A percentile compares a stretch with the other conserved stretches of the same genome.
phyloP scores from a whole-genome alignment of 2,329 filamentous ascomycete genomes.

The Xylariales sp. region DNA sequence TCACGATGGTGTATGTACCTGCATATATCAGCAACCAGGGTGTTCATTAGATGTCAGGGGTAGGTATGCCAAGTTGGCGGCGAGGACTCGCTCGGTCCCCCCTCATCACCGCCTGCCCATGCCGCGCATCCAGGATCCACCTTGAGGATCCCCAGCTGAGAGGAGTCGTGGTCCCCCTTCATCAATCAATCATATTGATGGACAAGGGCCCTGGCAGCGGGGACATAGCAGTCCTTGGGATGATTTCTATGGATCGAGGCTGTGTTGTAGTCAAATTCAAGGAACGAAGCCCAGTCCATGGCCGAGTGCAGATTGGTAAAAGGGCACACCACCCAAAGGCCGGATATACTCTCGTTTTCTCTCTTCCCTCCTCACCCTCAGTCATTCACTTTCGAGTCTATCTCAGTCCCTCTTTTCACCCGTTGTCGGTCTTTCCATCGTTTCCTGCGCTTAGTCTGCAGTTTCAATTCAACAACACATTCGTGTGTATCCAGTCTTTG shows the following conservation, averaged over 20 bases:
- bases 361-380: constrained; percentile 8
- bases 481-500: constrained; percentile 12
- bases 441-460: constrained; percentile 23
- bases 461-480: constrained; percentile 19
- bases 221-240: constrained; percentile 6
- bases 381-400: constrained; percentile 12
- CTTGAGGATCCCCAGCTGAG: constrained; percentile 2
- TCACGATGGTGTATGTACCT: constrained; percentile 30
- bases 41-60: constrained; percentile 20
- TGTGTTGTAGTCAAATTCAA: constrained; percentile 4
- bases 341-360: constrained; percentile 17
- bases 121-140: neutral
- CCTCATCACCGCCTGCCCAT: neutral
- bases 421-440: constrained; percentile 23
- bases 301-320: constrained; percentile 19
- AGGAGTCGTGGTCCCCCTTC: too few species aligned
- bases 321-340: constrained; percentile 17
- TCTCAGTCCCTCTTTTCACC: constrained; percentile 25
- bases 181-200: constrained; percentile 5
- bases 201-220: constrained; percentile 1
- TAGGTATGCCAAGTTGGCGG: constrained; percentile 5
- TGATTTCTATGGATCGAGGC: constrained; percentile 4
- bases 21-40: constrained; percentile 21
- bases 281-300: too few species aligned
- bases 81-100: neutral